Conservation (phyloP, 2,329 filamentous ascomycete species). For the Hymenoscyphus fraxineus region DNA sequence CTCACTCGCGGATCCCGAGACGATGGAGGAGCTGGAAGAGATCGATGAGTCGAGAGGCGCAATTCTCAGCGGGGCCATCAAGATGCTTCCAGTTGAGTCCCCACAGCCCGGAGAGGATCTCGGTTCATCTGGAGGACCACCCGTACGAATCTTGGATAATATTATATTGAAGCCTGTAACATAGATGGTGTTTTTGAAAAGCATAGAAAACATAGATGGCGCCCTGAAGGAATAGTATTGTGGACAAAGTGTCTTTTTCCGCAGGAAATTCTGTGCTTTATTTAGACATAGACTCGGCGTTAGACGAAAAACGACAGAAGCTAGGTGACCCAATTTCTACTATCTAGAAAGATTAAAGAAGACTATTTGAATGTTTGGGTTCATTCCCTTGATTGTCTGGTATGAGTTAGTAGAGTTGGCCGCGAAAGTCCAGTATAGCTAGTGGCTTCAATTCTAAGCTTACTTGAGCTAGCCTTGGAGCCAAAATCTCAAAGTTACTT, state of each 20-base stretch:
- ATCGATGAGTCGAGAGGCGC: constrained; percentile 71
- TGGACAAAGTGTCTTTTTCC: neutral
- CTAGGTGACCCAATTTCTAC: too few species aligned
- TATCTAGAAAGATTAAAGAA: too few species aligned
- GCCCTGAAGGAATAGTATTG: neutral
- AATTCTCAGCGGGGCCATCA: constrained; percentile 84
- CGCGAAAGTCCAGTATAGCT: too few species aligned
- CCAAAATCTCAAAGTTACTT: too few species aligned
- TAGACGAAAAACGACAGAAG: too few species aligned
- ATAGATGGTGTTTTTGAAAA: constrained; percentile 9
- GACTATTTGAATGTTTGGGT: too few species aligned
- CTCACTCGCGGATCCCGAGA: constrained; percentile 80
- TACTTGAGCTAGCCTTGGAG: too few species aligned
- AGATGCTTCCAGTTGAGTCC: constrained; percentile 78
- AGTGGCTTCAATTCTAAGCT: too few species aligned
- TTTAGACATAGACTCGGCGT: too few species aligned
- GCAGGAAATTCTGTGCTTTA: neutral
- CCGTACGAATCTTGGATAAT: constrained; percentile 91
- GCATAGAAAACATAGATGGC: neutral
- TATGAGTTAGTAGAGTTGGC: too few species aligned
- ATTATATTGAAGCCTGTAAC: constrained; percentile 60
- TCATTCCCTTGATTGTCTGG: too few species aligned
- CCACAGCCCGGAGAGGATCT: constrained; percentile 68
- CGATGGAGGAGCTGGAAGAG: constrained; percentile 70
- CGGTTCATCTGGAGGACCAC: constrained; percentile 66